Conservation (phyloP, 768 basidiomycete species). For the Rhizopogon roseolus region DNA sequence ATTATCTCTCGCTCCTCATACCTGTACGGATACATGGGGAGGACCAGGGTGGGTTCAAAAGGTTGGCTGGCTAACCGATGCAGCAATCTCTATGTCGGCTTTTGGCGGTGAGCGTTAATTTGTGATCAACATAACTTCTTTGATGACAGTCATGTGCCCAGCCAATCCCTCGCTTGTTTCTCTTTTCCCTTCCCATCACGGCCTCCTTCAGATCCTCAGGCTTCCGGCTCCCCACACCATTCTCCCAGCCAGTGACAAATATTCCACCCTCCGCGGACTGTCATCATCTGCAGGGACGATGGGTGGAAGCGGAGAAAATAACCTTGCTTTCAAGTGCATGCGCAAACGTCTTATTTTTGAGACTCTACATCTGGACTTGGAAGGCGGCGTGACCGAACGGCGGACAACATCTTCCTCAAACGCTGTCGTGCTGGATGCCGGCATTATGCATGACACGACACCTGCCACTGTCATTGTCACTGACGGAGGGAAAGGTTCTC, state of each 20-base stretch:
- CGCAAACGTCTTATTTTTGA: slow-evolving; percentile 85
- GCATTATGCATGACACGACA: slow-evolving; percentile 5
- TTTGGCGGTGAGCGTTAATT: slow-evolving; percentile 62
- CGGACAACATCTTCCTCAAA: slow-evolving; percentile 50
- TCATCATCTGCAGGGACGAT: slow-evolving; percentile 45
- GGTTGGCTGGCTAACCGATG: slow-evolving; percentile 77
- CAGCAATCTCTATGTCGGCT: slow-evolving; percentile 64
- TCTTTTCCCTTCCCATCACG: slow-evolving; percentile 82
- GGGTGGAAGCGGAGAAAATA: slow-evolving; percentile 86
- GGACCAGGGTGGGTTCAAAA: slow-evolving; percentile 72
- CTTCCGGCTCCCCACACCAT: slow-evolving; percentile 74
- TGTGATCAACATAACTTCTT: not conserved
- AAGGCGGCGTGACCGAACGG: slow-evolving; percentile 79
- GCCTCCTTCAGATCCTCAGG: slow-evolving; percentile 71
- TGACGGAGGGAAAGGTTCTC: slow-evolving; percentile 11
- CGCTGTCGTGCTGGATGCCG: slow-evolving; percentile 13
- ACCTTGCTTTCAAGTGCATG: slow-evolving; percentile 91
- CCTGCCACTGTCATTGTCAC: slow-evolving; percentile 6
- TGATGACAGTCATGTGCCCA: slow-evolving; percentile 25
- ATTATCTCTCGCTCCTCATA: slow-evolving; percentile 59
- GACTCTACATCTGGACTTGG: slow-evolving; percentile 83
- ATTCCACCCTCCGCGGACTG: slow-evolving; percentile 80
- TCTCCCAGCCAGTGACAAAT: slow-evolving; percentile 74
- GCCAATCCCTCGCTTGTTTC: slow-evolving; percentile 72
- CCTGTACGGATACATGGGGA: slow-evolving; percentile 54